phyloP scores from a whole-genome alignment of 164 flowering plant species.

The Piper betle region DNA sequence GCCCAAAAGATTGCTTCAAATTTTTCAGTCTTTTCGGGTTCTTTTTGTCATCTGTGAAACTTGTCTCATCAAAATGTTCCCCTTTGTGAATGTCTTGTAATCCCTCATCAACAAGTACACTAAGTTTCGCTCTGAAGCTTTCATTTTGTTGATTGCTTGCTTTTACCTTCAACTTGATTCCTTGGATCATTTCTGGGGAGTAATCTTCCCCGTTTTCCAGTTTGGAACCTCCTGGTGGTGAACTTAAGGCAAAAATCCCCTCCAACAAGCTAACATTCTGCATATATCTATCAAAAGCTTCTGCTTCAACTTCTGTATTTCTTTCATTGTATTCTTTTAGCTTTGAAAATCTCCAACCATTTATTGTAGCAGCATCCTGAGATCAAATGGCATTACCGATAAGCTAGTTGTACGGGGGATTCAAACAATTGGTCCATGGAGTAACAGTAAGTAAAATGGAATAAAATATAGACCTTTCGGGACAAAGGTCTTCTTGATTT shows the following conservation, averaged over 20 bases:
- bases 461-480: constrained; percentile 38
- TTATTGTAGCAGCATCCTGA: constrained; percentile 80
- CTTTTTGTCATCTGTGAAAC: constrained; percentile 10
- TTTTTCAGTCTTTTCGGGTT: constrained; percentile 25
- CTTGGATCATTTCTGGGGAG: constrained; percentile 13
- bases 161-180: constrained; percentile 38
- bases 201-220: constrained; percentile 13
- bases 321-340: constrained; percentile 65
- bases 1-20: constrained; percentile 5
- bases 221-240: constrained; percentile 16
- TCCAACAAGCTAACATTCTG: constrained; percentile 63
- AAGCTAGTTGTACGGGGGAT: not conserved
- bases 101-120: constrained; percentile 39
- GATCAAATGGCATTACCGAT: constrained; percentile 2
- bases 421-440: not conserved
- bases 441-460: not conserved
- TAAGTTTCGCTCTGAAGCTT: constrained; percentile 36
- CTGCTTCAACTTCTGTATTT: constrained; percentile 65
- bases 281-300: constrained; percentile 89
- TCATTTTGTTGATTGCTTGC: constrained; percentile 35
- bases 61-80: constrained; percentile 18
- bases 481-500: constrained; percentile 77
- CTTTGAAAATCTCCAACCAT: constrained; percentile 89
- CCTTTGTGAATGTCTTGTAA: constrained; percentile 32
- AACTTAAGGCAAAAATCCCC: constrained; percentile 44